phyloP scores from a whole-genome alignment of 2,329 filamentous ascomycete species.

The Cytospora paraplurivora region DNA sequence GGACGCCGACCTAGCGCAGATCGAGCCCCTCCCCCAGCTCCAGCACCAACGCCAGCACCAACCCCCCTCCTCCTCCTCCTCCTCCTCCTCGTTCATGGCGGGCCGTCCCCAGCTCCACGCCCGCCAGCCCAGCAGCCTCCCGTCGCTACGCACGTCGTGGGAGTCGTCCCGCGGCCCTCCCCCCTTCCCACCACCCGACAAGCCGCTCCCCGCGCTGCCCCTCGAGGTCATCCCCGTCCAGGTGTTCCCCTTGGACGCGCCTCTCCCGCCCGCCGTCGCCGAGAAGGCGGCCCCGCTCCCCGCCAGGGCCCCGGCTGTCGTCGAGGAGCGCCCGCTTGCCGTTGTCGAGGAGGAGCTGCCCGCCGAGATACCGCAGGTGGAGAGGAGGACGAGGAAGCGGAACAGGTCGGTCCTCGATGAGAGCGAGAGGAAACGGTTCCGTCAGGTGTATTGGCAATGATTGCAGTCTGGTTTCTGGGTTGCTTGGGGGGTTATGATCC shows the following conservation, averaged over 20 bases:
- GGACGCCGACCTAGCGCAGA: too few relatives aligned
- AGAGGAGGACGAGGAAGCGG: conserved; percentile 15
- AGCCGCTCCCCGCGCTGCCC: conserved; percentile 17
- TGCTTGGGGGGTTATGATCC: not conserved
- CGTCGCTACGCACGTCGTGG: conserved; percentile 13
- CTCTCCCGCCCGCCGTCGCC: too few relatives aligned
- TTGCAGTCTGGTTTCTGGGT: too few relatives aligned
- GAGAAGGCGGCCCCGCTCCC: not conserved
- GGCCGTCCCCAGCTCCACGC: conserved; percentile 1
- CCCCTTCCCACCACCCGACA: conserved; percentile 15
- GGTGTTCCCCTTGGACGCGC: not conserved
- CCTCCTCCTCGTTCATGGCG: not conserved
- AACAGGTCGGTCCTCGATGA: conserved; percentile 13
- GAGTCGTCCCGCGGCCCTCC: conserved; percentile 11
- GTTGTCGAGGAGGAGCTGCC: not conserved
- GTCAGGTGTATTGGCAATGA: conserved; percentile 5
- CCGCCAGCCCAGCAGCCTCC: conserved; percentile 14
- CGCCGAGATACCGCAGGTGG: not conserved
- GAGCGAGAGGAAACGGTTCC: conserved; percentile 19
- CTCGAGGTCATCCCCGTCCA: conserved; percentile 2
- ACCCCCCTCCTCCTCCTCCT: not conserved
- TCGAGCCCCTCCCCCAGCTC: too few relatives aligned
- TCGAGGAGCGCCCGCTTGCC: not conserved
- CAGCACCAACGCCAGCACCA: too few relatives aligned
- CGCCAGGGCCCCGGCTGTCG: not conserved